A percentile compares a stretch with the other conserved stretches of the same genome.
Evolutionary conservation across 2,329 filamentous ascomycete species (phyloP).

Genomic region (Fusarium sublunatum): DNA sequence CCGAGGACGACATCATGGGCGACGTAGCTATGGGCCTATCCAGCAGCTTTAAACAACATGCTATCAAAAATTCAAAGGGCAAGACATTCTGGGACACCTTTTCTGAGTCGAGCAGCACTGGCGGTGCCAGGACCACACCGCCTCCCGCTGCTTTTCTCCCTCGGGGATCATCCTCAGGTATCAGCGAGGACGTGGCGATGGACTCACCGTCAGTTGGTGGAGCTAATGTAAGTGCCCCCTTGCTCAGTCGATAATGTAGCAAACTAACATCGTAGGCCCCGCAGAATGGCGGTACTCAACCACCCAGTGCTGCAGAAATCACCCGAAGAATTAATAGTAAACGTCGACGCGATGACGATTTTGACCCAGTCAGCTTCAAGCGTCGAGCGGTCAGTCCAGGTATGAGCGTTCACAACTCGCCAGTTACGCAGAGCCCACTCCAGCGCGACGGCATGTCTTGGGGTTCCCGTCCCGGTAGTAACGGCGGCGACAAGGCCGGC

Average conservation of each 20-base stretch:
- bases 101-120: constrained; percentile 71
- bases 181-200: constrained; percentile 78
- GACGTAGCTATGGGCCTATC: constrained; percentile 63
- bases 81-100: constrained; percentile 80
- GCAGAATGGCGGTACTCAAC: constrained; percentile 53
- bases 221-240: constrained; percentile 47
- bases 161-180: constrained; percentile 67
- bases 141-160: constrained; percentile 73
- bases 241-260: constrained; percentile 5
- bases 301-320: constrained; percentile 77
- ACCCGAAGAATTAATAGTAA: constrained; percentile 83
- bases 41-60: constrained; percentile 80
- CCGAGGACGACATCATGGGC: constrained; percentile 75
- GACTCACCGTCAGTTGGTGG: constrained; percentile 69
- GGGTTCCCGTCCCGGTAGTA: constrained; percentile 76
- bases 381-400: constrained; percentile 90
- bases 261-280: constrained; percentile 39
- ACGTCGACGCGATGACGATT: constrained; percentile 89
- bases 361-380: constrained; percentile 90
- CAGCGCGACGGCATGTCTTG: constrained; percentile 77
- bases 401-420: constrained; percentile 90
- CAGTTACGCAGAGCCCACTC: constrained; percentile 85
- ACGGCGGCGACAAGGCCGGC: constrained; percentile 64
- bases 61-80: constrained; percentile 76
- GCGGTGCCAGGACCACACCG: constrained; percentile 67